These are phyloP conservation scores for Rutidosis leptorrhynchoides DNA, from an alignment of 129 eudicot species.

Conservation along the genomic window DNA sequence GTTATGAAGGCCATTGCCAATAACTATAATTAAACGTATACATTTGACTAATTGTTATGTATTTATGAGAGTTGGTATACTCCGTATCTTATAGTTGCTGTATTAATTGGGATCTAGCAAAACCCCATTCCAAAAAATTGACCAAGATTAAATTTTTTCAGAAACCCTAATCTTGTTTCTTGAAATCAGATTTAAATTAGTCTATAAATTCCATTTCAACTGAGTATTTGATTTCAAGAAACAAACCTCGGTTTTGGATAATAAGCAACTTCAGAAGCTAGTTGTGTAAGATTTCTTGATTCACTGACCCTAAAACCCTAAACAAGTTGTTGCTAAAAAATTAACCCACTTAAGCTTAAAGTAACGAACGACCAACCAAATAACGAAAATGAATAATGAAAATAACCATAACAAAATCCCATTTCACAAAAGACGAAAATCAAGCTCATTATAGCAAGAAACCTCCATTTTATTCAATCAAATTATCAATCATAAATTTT, in stretches of 20 bases:
- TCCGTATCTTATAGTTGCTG: no score
- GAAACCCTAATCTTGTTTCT: slow-evolving; percentile 9
- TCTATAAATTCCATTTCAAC: slow-evolving; percentile 8
- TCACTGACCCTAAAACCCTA: slow-evolving; percentile 28
- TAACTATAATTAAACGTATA: no score
- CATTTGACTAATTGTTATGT: no score
- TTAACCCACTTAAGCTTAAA: slow-evolving; percentile 25
- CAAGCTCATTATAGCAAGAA: slow-evolving; percentile 30
- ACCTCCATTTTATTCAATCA: slow-evolving; percentile 25
- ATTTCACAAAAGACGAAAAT: slow-evolving; percentile 26
- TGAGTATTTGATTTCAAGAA: slow-evolving; percentile 6
- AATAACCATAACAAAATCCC: slow-evolving; percentile 14
- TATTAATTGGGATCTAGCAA: slow-evolving; percentile 22
- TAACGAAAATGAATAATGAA: background rate
- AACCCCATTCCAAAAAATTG: slow-evolving; percentile 22
- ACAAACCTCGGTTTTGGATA: slow-evolving; percentile 26
- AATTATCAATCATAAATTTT: slow-evolving; percentile 2
- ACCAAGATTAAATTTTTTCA: slow-evolving; percentile 16
- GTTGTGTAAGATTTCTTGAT: slow-evolving; percentile 16
- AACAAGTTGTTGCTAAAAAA: background rate
- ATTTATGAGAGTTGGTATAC: no score
- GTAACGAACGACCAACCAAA: slow-evolving; percentile 1
- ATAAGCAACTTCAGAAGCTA: slow-evolving; percentile 13
- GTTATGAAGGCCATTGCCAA: no score
- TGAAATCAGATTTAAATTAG: background rate